Evolutionary conservation across 2,329 filamentous ascomycete species (phyloP).

Genomic region (Gaeumannomyces tritici): DNA sequence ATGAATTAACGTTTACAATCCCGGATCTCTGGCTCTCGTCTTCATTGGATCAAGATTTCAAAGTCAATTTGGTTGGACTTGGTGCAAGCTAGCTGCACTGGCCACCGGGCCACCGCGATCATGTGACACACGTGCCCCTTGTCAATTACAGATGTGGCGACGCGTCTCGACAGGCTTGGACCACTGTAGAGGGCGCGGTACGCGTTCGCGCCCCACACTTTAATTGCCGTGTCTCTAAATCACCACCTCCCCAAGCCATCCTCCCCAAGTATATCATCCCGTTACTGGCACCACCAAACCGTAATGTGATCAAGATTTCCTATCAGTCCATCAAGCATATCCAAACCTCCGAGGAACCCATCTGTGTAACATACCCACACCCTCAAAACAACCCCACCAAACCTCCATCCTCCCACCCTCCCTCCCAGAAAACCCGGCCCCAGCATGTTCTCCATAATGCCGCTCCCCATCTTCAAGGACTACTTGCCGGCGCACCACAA

Average conservation of each 20-base stretch:
- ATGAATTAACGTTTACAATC: neutral
- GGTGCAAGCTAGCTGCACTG: neutral
- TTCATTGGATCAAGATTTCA: neutral
- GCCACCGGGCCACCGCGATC: neutral
- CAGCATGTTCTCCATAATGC: slow-evolving; percentile 23
- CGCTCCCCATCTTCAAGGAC: slow-evolving; percentile 30
- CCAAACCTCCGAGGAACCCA: neutral
- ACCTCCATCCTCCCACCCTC: neutral
- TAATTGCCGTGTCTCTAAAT: neutral
- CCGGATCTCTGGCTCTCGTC: neutral
- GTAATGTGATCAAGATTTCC: neutral
- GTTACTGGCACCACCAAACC: neutral
- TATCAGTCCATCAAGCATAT: neutral
- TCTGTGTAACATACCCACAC: neutral
- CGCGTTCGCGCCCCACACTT: neutral
- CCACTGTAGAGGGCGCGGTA: neutral
- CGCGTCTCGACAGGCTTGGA: neutral
- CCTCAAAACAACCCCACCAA: too few species aligned
- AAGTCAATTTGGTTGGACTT: neutral
- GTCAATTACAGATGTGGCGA: neutral
- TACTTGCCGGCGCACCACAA: slow-evolving; percentile 24
- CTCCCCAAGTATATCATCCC: neutral
- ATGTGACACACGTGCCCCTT: neutral
- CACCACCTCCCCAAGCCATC: neutral
- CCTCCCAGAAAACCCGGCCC: too few species aligned